A percentile compares a stretch with the other conserved stretches of the same genome.
Evolutionary conservation across 2,329 filamentous ascomycete genomes (phyloP).

Genomic region (Trichoderma sp.): DNA sequence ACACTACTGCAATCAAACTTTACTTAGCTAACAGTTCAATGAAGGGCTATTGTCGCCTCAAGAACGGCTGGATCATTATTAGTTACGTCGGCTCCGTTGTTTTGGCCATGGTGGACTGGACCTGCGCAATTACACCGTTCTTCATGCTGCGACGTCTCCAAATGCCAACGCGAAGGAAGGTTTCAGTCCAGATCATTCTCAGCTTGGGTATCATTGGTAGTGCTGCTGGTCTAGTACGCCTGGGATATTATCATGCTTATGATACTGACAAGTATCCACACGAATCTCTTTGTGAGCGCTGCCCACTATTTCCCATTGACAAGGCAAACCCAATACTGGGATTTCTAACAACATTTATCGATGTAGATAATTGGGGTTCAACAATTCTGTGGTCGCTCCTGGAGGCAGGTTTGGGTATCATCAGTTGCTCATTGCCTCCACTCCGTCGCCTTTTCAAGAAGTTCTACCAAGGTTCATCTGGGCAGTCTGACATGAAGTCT

Average conservation of each 20-base stretch:
- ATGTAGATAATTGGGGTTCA: background rate
- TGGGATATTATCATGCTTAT: constrained; percentile 5
- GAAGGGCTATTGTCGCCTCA: background rate
- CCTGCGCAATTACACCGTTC: background rate
- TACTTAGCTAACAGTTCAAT: background rate
- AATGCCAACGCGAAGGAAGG: background rate
- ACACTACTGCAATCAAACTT: background rate
- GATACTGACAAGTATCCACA: constrained; percentile 1
- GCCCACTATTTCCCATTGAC: background rate
- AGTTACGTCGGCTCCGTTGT: background rate
- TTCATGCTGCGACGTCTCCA: background rate
- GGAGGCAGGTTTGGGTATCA: background rate
- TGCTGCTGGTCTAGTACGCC: background rate
- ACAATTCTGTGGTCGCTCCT: background rate
- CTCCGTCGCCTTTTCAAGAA: background rate
- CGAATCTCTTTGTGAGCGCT: background rate
- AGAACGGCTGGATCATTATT: constrained; percentile 3
- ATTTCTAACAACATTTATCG: background rate
- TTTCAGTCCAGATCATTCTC: background rate
- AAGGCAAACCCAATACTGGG: background rate
- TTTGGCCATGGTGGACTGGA: background rate
- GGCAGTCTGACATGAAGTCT: background rate
- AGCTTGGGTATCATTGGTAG: background rate
- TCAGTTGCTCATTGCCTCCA: background rate
- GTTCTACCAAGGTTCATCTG: background rate